Base-by-base conservation (phyloP, 331 rosid genomes). In the Stylosanthes scabra region DNA sequence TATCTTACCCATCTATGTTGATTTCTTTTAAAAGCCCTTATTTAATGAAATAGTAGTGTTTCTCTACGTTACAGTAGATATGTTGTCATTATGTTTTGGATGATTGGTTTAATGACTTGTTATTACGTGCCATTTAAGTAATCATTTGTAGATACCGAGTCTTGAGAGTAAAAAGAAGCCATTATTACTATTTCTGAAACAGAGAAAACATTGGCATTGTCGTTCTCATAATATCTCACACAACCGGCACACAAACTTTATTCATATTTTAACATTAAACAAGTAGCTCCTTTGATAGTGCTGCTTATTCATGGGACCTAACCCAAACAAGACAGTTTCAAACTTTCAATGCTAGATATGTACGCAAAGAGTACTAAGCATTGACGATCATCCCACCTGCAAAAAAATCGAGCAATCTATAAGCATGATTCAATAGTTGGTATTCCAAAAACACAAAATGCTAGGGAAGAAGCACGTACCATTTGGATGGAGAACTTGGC, bases 401-500 rank as follows among this genome's bases (percentile, higher is more conserved):
- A 78, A 42, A 52, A 52, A 0, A 46, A 8, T 2, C 9, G 51
- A 6, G 44, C 11, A 64, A 71, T 14, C 14, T 4, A 49, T 49
- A 57, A 71, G 78, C 29, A 63, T 56, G 13, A 14, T 55, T 14
- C 20, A 16, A 15, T 1, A 42, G 5, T 25, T 54, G 9, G 8
- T 14, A 28, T 1, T 5, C 9, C 29, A 15, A 50, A 71, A 11
- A 8, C 1, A 54, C 2, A 9, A 63, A 6, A 49, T 47, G 5
- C 11, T 34, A 4, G 10, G 54, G 16, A 20, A 61, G 37, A 31
- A 46, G 40, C 34, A 55, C 49, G 3, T 6, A 82, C 87, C 87
- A 50, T 85, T 82, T 66, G 89, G 87, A 74, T 85, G 89, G 50
- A 85, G 83, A 28, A 85, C 85, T 85, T 82, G 87, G 58, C 90